Conservation (phyloP, 2,329 filamentous ascomycete species). For the Fusarium avenaceum region DNA sequence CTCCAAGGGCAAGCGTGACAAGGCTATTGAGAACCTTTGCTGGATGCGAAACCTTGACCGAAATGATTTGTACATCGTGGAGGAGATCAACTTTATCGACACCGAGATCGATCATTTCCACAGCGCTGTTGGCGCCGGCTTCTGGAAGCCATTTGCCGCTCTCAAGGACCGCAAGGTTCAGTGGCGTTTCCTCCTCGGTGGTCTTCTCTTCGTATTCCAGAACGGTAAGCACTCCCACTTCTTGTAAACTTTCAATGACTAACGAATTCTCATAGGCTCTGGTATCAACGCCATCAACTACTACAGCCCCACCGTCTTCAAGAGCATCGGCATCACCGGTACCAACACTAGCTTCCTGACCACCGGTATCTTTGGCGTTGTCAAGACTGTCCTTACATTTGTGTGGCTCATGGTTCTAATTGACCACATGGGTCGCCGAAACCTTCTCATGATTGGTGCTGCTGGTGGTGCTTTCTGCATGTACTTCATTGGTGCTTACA, state of each 20-base stretch:
- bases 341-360: slow-evolving; percentile 65
- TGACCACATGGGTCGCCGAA: slow-evolving; percentile 68
- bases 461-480: slow-evolving; percentile 75
- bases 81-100: slow-evolving; percentile 80
- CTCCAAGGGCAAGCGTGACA: slow-evolving; percentile 69
- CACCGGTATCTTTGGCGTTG: slow-evolving; percentile 82
- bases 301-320: slow-evolving; percentile 66
- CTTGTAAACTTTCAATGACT: neutral
- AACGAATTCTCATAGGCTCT: slow-evolving; percentile 46
- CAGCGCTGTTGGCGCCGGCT: slow-evolving; percentile 74
- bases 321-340: slow-evolving; percentile 61
- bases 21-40: slow-evolving; percentile 70
- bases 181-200: slow-evolving; percentile 80
- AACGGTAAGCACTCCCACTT: slow-evolving; percentile 65
- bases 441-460: slow-evolving; percentile 74
- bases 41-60: slow-evolving; percentile 73
- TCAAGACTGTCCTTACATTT: slow-evolving; percentile 78
- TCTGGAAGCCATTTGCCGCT: slow-evolving; percentile 79
- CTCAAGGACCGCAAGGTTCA: slow-evolving; percentile 69
- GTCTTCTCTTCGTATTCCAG: slow-evolving; percentile 82
- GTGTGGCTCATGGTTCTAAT: slow-evolving; percentile 78
- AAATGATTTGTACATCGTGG: slow-evolving; percentile 75
- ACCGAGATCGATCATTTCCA: slow-evolving; percentile 75
- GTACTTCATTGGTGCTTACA: slow-evolving; percentile 67
- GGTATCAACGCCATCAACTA: slow-evolving; percentile 87